phyloP scores from a whole-genome alignment of 192 early-diverging fungal species.

The Coemansia erecta region DNA sequence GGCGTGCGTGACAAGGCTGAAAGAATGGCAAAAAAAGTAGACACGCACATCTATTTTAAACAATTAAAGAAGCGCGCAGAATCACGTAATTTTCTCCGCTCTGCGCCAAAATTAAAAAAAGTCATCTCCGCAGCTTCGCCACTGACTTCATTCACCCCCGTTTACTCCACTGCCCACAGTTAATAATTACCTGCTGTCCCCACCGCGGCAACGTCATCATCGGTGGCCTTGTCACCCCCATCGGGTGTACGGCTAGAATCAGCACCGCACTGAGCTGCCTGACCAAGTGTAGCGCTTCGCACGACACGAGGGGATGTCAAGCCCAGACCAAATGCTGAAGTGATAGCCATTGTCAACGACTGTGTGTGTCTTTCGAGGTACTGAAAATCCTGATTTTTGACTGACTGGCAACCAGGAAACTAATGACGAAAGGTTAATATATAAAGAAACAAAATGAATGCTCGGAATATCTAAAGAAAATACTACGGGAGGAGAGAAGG shows the following conservation, averaged over 20 bases:
- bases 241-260: not conserved
- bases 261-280: not conserved
- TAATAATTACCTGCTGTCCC: too few relatives aligned
- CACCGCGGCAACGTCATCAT: not conserved
- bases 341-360: conserved; percentile 24
- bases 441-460: not conserved
- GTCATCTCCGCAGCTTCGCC: too few relatives aligned
- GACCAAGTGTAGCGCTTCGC: not conserved
- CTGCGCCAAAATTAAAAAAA: too few relatives aligned
- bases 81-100: too few relatives aligned
- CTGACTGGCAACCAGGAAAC: not conserved
- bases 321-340: conserved; percentile 34
- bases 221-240: not conserved
- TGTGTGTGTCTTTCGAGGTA: too few relatives aligned
- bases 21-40: too few relatives aligned
- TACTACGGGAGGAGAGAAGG: not conserved
- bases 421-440: not conserved
- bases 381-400: too few relatives aligned
- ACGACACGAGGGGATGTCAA: not conserved
- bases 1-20: too few relatives aligned
- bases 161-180: too few relatives aligned
- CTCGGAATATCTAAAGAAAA: not conserved
- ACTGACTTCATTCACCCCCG: too few relatives aligned
- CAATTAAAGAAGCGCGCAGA: too few relatives aligned
- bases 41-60: not conserved